Evolutionary conservation across 2,329 filamentous ascomycete genomes (phyloP), one percentile per base, ranked within the genome.

Genomic region (Coniochaeta ligniaria): DNA sequence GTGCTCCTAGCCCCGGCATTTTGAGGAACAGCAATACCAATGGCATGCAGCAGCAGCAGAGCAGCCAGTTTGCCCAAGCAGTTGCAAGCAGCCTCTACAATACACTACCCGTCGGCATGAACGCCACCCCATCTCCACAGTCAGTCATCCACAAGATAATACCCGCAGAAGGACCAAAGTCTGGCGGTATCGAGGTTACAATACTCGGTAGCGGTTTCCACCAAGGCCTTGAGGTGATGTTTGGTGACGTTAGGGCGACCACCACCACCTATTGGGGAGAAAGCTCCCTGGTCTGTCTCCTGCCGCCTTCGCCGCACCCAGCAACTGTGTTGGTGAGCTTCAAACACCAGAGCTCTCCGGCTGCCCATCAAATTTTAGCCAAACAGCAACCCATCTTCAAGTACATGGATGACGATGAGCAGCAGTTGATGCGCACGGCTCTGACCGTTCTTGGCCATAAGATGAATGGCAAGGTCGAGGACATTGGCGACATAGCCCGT

Each of bases 181-280:
- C 85, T 38, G 92, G 92, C 62, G 92, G 92, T 47, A 92, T 91
- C 59, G 92, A 97, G 72, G 91, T 96, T 3, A 94, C 91, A 0
- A 84, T 95, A 60, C 79, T 96, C 9, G 92, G 93, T 20, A 90
- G 87, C 64, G 86, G 88, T 16, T 96, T 96, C 71, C 88, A 86
- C 64, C 88, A 83, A 63, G 89, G 73, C 1, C 81, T 96, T 63
- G 90, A 93, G 63, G 90, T 96, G 60, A 89, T 92, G 74, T 97
- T 97, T 72, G 93, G 93, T 24, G 77, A 82, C 36, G 75, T 79
- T 56, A 80, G 78, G 65, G 83, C 83, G 1, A 81, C 88, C 0
- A 90, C 88, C 0, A 93, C 90, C 1, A 91, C 89, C 0, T 95
- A 84, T 70, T 94, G 90, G 89, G 88, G 90, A 52, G 84, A 90